Percentiles rank a stretch among this genome's conserved stretches.
Evolutionary conservation across 768 basidiomycete genomes (phyloP).

Genomic region (Russula sp.): DNA sequence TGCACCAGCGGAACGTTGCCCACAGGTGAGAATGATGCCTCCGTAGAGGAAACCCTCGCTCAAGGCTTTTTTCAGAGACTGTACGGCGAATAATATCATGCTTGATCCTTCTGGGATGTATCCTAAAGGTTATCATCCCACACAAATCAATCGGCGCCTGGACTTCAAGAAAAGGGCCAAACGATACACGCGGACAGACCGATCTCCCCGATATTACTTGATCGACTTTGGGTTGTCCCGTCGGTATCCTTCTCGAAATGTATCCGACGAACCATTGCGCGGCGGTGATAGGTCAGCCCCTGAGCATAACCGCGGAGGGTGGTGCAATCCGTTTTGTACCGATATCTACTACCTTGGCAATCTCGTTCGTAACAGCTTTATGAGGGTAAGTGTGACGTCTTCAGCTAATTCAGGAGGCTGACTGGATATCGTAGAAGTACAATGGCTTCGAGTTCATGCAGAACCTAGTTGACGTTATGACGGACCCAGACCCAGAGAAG

Average conservation of each 20-base stretch:
- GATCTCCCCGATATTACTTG: slow-evolving; percentile 27
- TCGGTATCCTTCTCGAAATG: slow-evolving; percentile 10
- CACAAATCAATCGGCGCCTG: not conserved
- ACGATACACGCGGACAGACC: slow-evolving; percentile 25
- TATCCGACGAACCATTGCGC: slow-evolving; percentile 16
- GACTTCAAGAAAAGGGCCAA: slow-evolving; percentile 12
- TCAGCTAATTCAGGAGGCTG: not conserved
- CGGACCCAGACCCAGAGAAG: slow-evolving; percentile 30
- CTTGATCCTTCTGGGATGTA: slow-evolving; percentile 7
- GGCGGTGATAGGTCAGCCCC: slow-evolving; percentile 29
- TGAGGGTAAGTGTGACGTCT: not conserved
- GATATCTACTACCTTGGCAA: slow-evolving; percentile 20
- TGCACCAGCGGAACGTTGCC: too few species aligned
- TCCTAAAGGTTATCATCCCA: slow-evolving; percentile 7
- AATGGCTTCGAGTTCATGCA: slow-evolving; percentile 20
- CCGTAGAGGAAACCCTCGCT: too few species aligned
- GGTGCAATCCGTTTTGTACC: too few species aligned
- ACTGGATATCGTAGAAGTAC: slow-evolving; percentile 16
- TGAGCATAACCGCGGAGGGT: slow-evolving; percentile 19
- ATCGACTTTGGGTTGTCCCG: slow-evolving; percentile 28
- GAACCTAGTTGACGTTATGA: slow-evolving; percentile 31
- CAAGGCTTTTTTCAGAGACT: not conserved
- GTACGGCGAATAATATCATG: not conserved
- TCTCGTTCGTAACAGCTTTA: slow-evolving; percentile 21
- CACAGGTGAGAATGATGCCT: too few species aligned